Base-by-base conservation (phyloP, 148 eudicot genomes). In the Nepenthes mirabilis region DNA sequence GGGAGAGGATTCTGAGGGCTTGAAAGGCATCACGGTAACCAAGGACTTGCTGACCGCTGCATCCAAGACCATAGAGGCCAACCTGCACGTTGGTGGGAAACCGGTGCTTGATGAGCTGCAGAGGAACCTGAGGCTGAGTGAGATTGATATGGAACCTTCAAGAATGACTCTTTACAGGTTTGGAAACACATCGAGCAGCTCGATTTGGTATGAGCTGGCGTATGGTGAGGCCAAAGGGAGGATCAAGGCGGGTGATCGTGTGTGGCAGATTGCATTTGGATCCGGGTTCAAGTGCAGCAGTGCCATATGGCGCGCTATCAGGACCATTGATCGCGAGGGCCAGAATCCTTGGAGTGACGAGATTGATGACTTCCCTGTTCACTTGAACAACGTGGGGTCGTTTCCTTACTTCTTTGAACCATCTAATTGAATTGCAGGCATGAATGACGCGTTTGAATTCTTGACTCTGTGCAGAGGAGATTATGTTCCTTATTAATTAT, bases 101-200 rank as follows among this genome's bases (percentile, higher is more conserved):
- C 75, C 80, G 4, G 80, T 76, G 55, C 56, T 76, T 8, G 80
- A 76, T 65, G 80, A 76, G 55, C 52, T 76, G 6, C 75, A 68
- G 43, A 72, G 62, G 47, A 68, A 72, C 36, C 60, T 76, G 8
- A 66, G 58, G 58, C 64, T 76, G 6, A 55, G 66, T 1, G 73
- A 76, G 2, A 64, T 68, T 70, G 72, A 76, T 49, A 76, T 76
- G 80, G 80, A 76, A 63, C 75, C 80, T 13, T 68, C 80, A 5
- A 60, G 80, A 47, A 76, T 76, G 80, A 76, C 75, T 10, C 80
- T 76, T n/a, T 64, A 76, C 40, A 56, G 80, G 50, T 76, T 76
- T 56, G 80, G 80, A 2, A 76, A 76, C 59, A 76, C 80, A 12
- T 76, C 80, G 23, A 76, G 80, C 52, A 76, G 80, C 64, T 76